Conservation (phyloP, 164 flowering plant genomes). For the Magnolia kwangsiensis region DNA sequence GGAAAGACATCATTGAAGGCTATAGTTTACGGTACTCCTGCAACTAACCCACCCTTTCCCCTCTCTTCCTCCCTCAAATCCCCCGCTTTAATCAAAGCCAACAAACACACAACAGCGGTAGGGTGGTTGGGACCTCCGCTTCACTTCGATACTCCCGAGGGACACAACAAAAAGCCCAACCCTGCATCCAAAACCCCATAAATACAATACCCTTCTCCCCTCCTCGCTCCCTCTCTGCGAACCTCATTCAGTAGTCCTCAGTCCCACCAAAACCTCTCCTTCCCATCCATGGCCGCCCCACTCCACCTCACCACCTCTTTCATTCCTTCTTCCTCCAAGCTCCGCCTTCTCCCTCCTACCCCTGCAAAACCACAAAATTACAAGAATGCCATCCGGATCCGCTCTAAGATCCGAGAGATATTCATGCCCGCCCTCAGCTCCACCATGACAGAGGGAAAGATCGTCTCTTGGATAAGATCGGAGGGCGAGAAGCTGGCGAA, state of each 20-base stretch:
- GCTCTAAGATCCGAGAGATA: constrained; percentile 90
- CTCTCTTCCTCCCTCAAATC: not conserved
- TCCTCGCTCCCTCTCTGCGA: not conserved
- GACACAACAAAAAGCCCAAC: not conserved
- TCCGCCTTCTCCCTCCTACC: constrained; percentile 14
- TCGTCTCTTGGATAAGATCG: constrained; percentile 88
- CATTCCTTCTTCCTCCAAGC: constrained; percentile 41
- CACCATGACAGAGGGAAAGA: constrained; percentile 98
- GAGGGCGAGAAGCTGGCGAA: constrained; percentile 86
- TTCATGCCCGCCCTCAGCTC: constrained; percentile 99
- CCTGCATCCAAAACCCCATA: not conserved
- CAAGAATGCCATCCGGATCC: constrained; percentile 16
- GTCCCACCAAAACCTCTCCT: not conserved
- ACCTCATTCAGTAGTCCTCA: not conserved
- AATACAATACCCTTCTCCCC: not conserved
- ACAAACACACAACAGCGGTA: constrained; percentile 2
- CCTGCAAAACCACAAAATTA: constrained; percentile 1
- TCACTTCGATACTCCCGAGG: constrained; percentile 46
- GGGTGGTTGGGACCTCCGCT: constrained; percentile 48
- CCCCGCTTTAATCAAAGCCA: not conserved
- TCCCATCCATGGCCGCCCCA: constrained; percentile 39
- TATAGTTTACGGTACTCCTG: no score
- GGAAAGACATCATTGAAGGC: no score
- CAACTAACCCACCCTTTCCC: no score
- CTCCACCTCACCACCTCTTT: constrained; percentile 51